Percentiles rank a stretch among this genome's conserved stretches.
Conservation (phyloP, 1,284 basidiomycete genomes). For the Irpex sp. region DNA sequence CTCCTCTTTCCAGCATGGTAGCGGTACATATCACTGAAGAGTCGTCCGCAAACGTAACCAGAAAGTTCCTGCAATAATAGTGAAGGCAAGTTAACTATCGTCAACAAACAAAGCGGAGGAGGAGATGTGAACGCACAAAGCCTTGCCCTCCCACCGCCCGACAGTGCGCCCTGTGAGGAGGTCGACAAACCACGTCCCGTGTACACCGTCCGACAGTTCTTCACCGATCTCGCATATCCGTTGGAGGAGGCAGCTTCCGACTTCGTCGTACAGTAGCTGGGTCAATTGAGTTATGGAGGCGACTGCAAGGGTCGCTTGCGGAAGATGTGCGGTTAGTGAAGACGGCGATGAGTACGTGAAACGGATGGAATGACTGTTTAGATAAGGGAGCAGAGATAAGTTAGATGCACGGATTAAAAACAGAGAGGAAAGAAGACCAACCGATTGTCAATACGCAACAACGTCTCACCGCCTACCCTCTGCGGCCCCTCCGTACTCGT, state of each 20-base stretch:
- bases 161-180: constrained; percentile 54
- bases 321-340: constrained; percentile 61
- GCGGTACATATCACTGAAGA: constrained; percentile 50
- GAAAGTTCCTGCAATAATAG: constrained; percentile 49
- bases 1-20: constrained; percentile 41
- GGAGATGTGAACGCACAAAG: constrained; percentile 42
- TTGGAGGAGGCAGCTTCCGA: constrained; percentile 58
- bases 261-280: constrained; percentile 72
- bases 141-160: constrained; percentile 75
- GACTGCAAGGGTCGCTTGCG: constrained; percentile 67
- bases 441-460: constrained; percentile 65
- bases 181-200: constrained; percentile 75
- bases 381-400: neutral
- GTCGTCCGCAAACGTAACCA: constrained; percentile 45
- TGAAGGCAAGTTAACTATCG: neutral
- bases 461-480: constrained; percentile 58
- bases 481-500: constrained; percentile 19
- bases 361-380: constrained; percentile 57
- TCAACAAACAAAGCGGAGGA: neutral
- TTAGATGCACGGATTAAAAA: neutral
- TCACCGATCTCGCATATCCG: constrained; percentile 63
- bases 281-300: constrained; percentile 67
- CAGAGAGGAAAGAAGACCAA: constrained; percentile 15
- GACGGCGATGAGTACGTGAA: constrained; percentile 72
- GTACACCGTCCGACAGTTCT: constrained; percentile 45